These are phyloP conservation scores for Xylaria sp. DNA, from an alignment of 2,329 filamentous ascomycete species.

Conservation along the genomic window DNA sequence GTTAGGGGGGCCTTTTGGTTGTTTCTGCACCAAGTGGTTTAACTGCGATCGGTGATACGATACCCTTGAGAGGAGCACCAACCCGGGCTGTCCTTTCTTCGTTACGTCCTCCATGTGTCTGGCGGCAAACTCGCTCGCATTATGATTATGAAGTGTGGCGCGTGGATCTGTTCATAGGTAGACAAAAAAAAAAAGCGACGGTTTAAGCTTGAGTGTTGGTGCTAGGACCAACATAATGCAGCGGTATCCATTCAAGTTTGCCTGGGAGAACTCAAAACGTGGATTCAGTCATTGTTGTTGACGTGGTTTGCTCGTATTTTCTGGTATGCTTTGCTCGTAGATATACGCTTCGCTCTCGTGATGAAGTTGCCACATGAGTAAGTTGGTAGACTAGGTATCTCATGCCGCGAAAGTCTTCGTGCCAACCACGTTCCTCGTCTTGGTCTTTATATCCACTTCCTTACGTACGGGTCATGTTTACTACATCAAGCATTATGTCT, in stretches of 20 bases:
- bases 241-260: neutral
- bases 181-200: conserved; percentile 2
- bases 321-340: too few relatives aligned
- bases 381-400: too few relatives aligned
- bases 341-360: neutral
- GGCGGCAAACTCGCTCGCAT: neutral
- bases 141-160: conserved; percentile 1
- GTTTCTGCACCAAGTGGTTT: conserved; percentile 29
- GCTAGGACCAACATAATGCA: conserved; percentile 1
- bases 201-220: conserved; percentile 1
- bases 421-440: too few relatives aligned
- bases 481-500: too few relatives aligned
- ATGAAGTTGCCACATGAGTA: neutral
- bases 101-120: neutral
- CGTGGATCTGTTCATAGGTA: conserved; percentile 7
- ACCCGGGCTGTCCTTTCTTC: neutral
- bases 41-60: conserved; percentile 19
- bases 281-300: neutral
- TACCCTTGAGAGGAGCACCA: conserved; percentile 21
- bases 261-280: neutral
- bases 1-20: conserved; percentile 13
- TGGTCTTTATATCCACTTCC: too few relatives aligned
- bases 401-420: too few relatives aligned
- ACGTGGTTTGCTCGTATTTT: neutral
- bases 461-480: too few relatives aligned